phyloP scores from a whole-genome alignment of 768 basidiomycete genomes.

The Tephrocybe sp. region DNA sequence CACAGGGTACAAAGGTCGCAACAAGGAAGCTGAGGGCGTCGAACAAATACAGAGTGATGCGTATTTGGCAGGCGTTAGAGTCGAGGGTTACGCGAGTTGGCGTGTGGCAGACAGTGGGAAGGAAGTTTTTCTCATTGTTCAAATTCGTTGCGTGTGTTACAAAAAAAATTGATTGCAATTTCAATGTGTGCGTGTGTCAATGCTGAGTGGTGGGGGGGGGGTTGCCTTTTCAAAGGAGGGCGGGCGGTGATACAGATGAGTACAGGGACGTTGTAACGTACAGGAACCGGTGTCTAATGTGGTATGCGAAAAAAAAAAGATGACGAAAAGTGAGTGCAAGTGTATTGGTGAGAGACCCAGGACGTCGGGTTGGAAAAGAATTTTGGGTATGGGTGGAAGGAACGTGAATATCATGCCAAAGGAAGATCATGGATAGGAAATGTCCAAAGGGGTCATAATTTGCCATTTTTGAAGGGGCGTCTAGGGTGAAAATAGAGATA shows the following conservation, averaged over 20 bases:
- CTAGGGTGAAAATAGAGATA: slow-evolving; percentile 3
- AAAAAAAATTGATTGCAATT: not conserved
- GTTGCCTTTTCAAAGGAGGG: too few species aligned
- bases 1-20: too few species aligned
- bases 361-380: slow-evolving; percentile 6
- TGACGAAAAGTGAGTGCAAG: slow-evolving; percentile 1
- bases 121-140: too few species aligned
- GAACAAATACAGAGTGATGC: too few species aligned
- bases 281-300: slow-evolving; percentile 21
- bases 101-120: too few species aligned
- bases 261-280: slow-evolving; percentile 18
- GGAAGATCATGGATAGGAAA: slow-evolving; percentile 6
- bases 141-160: too few species aligned
- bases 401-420: slow-evolving; percentile 9
- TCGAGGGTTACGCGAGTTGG: too few species aligned
- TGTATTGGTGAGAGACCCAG: slow-evolving; percentile 1
- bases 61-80: too few species aligned
- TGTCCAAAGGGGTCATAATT: slow-evolving; percentile 12
- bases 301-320: too few species aligned
- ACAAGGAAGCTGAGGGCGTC: too few species aligned
- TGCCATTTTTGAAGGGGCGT: slow-evolving; percentile 18
- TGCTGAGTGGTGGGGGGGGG: slow-evolving; percentile 1
- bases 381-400: slow-evolving; percentile 3
- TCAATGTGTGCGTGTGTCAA: slow-evolving; percentile 3
- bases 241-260: slow-evolving; percentile 22